Percentiles rank a stretch among this genome's conserved stretches.
Conservation (phyloP, 768 basidiomycete genomes). For the Lactarius trivialis region DNA sequence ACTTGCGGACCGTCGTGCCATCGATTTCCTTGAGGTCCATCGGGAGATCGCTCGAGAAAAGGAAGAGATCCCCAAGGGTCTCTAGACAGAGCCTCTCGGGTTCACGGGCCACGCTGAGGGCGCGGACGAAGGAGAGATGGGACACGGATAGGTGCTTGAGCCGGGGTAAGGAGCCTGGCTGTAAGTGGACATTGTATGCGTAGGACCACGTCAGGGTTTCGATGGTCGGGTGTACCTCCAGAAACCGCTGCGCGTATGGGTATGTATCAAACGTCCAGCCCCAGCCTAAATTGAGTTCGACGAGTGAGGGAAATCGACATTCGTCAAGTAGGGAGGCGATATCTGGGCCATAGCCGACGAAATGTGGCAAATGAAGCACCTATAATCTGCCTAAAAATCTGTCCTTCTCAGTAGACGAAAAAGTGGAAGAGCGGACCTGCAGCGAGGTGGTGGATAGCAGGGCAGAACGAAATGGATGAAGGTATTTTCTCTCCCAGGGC, state of each 20-base stretch:
- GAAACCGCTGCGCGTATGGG: slow-evolving; percentile 16
- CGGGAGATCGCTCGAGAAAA: slow-evolving; percentile 20
- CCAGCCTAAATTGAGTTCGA: slow-evolving; percentile 19
- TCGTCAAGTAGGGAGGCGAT: slow-evolving; percentile 11
- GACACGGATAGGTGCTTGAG: slow-evolving; percentile 20
- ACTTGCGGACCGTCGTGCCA: slow-evolving; percentile 10
- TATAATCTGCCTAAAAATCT: background rate
- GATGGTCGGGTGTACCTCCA: slow-evolving; percentile 18
- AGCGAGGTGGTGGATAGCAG: slow-evolving; percentile 2
- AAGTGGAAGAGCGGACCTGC: slow-evolving; percentile 1
- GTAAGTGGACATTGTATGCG: slow-evolving; percentile 10
- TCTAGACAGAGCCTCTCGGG: slow-evolving; percentile 10
- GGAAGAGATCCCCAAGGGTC: slow-evolving; percentile 19
- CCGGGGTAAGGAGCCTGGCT: slow-evolving; percentile 4
- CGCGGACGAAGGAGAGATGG: slow-evolving; percentile 18
- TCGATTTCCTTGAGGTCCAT: slow-evolving; percentile 13
- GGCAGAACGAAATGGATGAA: slow-evolving; percentile 10
- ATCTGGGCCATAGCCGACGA: slow-evolving; percentile 13
- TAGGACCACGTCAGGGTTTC: slow-evolving; percentile 18
- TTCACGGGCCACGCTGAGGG: slow-evolving; percentile 14
- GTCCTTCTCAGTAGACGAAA: background rate
- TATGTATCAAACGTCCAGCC: slow-evolving; percentile 20
- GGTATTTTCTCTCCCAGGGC: slow-evolving; percentile 16
- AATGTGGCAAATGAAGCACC: slow-evolving; percentile 20
- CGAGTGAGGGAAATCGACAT: slow-evolving; percentile 13